Evolutionary conservation across 2,329 filamentous ascomycete species (phyloP), one percentile per base, ranked within the genome.

Genomic region (Huntiella savannae): DNA sequence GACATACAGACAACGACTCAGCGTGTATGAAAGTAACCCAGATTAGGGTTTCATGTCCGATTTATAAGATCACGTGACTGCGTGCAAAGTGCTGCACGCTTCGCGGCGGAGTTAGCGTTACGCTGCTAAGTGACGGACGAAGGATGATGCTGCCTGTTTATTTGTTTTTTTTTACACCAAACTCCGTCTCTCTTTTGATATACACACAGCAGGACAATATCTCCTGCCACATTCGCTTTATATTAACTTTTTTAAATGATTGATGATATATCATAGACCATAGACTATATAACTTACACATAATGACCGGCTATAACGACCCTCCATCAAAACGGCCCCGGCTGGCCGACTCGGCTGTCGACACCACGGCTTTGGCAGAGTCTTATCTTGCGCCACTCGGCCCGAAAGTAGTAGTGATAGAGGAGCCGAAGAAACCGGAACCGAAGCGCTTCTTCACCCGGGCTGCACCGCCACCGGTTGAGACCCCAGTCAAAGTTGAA

Each of bases 61-160:
- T 28, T 33, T 11, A 32, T 13, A n/a, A 1, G 4, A n/a, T 12
- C 48, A 49, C 32, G 40, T 49, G 48, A 49, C 35, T 10, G 5
- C 48, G 48, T 37, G 48, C 40, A 46, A 44, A 49, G 48, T 49
- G 40, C 35, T 12, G 39, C 48, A 13, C 48, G 48, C 22, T 28
- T 28, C 22, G 22, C 22, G 22, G 22, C 22, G 22, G 22, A 28
- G 22, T 28, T 28, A 28, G 22, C 8, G 22, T 28, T 28, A 28
- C 8, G 22, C 22, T 28, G 22, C 22, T 28, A 28, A 28, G 22
- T 28, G 22, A 28, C 22, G 22, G 22, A 28, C 22, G 22, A 28
- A 28, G 22, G 22, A 28, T 7, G 22, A 28, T 28, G 22, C 22
- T 28, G 22, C 22, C 22, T 28, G 22, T 28, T 28, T 28, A 28